A percentile compares a stretch with the other conserved stretches of the same genome.
These are phyloP conservation scores for Erythrobasidium yunnanense DNA, from an alignment of 768 basidiomycete species.

Conservation along the genomic window DNA sequence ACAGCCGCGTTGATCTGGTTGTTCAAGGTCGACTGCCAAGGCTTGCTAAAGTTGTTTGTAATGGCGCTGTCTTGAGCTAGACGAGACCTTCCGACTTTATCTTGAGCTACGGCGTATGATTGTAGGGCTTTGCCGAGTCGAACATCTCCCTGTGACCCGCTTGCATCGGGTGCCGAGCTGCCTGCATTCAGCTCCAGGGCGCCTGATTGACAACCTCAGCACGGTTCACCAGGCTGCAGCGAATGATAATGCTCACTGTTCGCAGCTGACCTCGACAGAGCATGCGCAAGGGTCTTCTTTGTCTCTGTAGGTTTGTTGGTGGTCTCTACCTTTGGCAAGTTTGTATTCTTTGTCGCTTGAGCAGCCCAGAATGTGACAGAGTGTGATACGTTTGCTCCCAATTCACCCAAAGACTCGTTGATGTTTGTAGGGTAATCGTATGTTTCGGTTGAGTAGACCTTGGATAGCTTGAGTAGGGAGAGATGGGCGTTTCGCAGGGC, in stretches of 20 bases:
- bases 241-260: slow-evolving; percentile 43
- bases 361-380: slow-evolving; percentile 75
- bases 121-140: slow-evolving; percentile 65
- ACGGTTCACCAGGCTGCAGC: background rate
- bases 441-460: slow-evolving; percentile 71
- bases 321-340: slow-evolving; percentile 42
- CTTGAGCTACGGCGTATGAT: slow-evolving; percentile 71
- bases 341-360: slow-evolving; percentile 45
- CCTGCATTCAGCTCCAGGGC: slow-evolving; percentile 15
- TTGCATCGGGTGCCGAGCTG: background rate
- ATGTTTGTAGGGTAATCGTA: slow-evolving; percentile 51
- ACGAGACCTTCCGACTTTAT: slow-evolving; percentile 67
- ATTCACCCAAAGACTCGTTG: slow-evolving; percentile 62
- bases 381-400: slow-evolving; percentile 59
- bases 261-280: slow-evolving; percentile 70
- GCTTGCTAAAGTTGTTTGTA: slow-evolving; percentile 53
- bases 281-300: slow-evolving; percentile 96
- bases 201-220: background rate
- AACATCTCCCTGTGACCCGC: slow-evolving; percentile 46
- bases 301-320: slow-evolving; percentile 57
- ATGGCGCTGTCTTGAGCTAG: slow-evolving; percentile 68
- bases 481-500: slow-evolving; percentile 54
- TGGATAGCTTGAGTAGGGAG: slow-evolving; percentile 60
- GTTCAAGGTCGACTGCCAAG: slow-evolving; percentile 78
- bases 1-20: slow-evolving; percentile 77